Conservation (phyloP, 164 flowering plant species). For the Kingdonia uniflora region DNA sequence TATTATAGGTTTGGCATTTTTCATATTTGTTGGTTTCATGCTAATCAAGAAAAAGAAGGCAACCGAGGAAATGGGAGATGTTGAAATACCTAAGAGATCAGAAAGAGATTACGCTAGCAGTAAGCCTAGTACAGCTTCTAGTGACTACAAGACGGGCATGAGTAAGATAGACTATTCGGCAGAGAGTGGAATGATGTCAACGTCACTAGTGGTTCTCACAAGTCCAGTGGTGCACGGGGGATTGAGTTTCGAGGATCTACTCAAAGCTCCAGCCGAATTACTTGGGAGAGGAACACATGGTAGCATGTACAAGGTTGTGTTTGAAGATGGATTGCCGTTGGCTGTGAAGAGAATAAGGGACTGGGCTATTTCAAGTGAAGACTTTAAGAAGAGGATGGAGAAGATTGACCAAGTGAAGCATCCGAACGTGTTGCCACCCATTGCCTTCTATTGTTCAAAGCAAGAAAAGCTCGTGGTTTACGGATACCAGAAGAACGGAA, state of each 20-base stretch:
- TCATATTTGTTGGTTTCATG: constrained; percentile 18
- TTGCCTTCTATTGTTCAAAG: constrained; percentile 56
- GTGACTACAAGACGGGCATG: constrained; percentile 18
- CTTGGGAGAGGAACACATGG: constrained; percentile 56
- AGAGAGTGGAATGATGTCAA: constrained; percentile 26
- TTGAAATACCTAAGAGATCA: constrained; percentile 12
- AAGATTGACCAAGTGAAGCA: constrained; percentile 39
- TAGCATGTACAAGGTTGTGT: constrained; percentile 42
- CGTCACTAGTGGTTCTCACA: constrained; percentile 30
- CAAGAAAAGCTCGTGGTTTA: constrained; percentile 72
- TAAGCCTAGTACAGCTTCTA: constrained; percentile 16
- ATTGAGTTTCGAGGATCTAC: constrained; percentile 51
- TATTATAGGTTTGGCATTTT: constrained; percentile 17
- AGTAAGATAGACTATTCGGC: constrained; percentile 26
- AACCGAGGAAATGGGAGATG: constrained; percentile 9
- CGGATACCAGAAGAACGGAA: constrained; percentile 46
- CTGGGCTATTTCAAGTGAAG: constrained; percentile 38
- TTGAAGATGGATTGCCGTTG: constrained; percentile 25
- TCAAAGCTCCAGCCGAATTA: constrained; percentile 65
- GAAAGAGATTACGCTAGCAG: constrained; percentile 12
- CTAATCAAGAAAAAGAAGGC: constrained; percentile 15
- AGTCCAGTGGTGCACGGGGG: constrained; percentile 38
- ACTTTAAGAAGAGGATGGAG: constrained; percentile 48
- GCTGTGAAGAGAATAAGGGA: constrained; percentile 66
- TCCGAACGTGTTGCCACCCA: constrained; percentile 40